phyloP scores from a whole-genome alignment of 306 rosid species.

The Mucuna pruriens region DNA sequence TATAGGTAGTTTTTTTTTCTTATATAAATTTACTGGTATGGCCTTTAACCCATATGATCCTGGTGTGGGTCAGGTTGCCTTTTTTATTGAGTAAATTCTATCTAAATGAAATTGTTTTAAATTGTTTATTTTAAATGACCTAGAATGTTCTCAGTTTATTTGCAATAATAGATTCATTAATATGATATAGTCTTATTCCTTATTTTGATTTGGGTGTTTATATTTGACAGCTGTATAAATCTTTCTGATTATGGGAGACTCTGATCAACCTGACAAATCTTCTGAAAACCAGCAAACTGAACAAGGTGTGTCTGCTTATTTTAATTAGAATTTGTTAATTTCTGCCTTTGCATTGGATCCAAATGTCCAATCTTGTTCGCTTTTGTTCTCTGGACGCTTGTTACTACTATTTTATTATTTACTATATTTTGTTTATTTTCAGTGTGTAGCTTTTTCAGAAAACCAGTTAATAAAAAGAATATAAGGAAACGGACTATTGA shows the following conservation, averaged over 20 bases:
- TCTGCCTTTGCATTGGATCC: background rate
- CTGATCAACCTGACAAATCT: conserved; percentile 36
- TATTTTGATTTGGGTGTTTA: background rate
- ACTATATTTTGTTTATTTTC: conserved; percentile 15
- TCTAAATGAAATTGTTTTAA: background rate
- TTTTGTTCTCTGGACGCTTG: background rate
- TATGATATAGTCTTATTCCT: background rate
- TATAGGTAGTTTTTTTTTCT: no score
- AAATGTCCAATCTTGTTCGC: background rate
- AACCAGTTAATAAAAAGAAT: conserved; percentile 49
- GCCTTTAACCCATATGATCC: no score
- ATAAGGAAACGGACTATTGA: conserved; percentile 43
- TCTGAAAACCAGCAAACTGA: conserved; percentile 43
- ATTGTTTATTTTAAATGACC: background rate
- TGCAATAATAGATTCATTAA: background rate
- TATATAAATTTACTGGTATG: no score
- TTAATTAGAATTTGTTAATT: background rate
- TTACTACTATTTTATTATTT: no score
- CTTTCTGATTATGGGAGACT: conserved; percentile 37
- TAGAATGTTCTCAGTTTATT: background rate
- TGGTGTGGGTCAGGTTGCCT: background rate
- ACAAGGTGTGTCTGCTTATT: conserved; percentile 39
- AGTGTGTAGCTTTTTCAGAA: conserved; percentile 55
- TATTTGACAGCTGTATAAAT: background rate
- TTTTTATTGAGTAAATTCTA: background rate